Base-by-base conservation (phyloP, 2,329 filamentous ascomycete species). In the Venturia aucupariae region DNA sequence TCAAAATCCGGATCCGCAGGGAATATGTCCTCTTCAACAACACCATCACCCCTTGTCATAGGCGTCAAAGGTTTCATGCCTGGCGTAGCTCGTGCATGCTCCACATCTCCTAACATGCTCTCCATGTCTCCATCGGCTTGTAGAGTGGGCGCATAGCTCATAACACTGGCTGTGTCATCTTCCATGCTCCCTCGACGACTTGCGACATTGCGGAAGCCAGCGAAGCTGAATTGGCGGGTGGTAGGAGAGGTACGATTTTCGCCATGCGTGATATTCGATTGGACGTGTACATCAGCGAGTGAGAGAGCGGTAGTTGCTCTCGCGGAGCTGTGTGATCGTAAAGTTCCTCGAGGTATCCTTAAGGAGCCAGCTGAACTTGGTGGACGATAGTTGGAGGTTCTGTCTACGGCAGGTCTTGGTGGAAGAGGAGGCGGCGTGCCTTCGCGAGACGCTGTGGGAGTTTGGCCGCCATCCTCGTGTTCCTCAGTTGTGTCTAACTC, bases 281-380 rank as follows among this genome's bases (percentile, higher is more conserved):
- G 81, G 0, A 89, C 90, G 69, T 90, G 88, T 64, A 92, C 87
- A 68, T 93, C 92, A 67, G 92, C 82, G 19, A 90, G 83, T 0
- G 91, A 93, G 17, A 97, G 72, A 11, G 92, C 92, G 0, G 92
- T 97, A 3, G 92, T 97, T 60, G 93, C 86, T 66, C 85, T 86
- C 1, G 88, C 86, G 27, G 73, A 62, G 48, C 72, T 73, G 32
- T 74, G 74, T 4, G 73, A 71, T 13, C 42, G 35, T 42, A 54
- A 15, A 41, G 55, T 19, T 32, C 42, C 24, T 44, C 35, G 38
- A 24, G 38, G 39, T 5, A 61, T 32, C 30, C n/a, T 30, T n/a
- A 61, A 27, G n/a, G 64, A 30, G 19, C 64, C 30, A 32, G 38
- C 35, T 39, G 65, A 51, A 24, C 63, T 60, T 42, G 24, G 64